A percentile compares a stretch with the other conserved stretches of the same genome.
phyloP scores from a whole-genome alignment of 352 stramenopile genomes.

The Pythium graminicola region DNA sequence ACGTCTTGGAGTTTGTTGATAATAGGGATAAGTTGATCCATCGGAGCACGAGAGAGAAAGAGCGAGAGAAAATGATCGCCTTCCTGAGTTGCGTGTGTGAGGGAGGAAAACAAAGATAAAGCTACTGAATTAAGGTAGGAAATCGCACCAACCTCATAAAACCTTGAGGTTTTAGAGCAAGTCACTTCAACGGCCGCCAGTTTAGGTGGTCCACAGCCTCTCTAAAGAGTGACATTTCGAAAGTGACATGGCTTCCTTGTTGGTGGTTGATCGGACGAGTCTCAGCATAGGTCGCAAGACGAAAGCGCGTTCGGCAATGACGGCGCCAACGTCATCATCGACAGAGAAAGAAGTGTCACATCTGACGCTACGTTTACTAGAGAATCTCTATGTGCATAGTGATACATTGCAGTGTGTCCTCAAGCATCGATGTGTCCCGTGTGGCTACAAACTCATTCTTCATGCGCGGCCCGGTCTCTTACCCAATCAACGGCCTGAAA shows the following conservation, averaged over 20 bases:
- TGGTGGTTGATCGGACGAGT: constrained; percentile 14
- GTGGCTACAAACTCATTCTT: constrained; percentile 84
- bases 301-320: not conserved
- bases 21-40: constrained; percentile 99
- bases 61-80: not conserved
- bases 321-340: not conserved
- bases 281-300: constrained; percentile 6
- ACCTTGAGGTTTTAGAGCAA: constrained; percentile 23
- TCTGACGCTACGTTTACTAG: constrained; percentile 29
- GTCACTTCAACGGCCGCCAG: no score
- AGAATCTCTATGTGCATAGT: constrained; percentile 53
- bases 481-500: constrained; percentile 71
- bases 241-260: constrained; percentile 23
- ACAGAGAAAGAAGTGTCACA: not conserved
- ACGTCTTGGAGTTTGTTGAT: constrained; percentile 99
- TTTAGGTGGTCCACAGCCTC: no score
- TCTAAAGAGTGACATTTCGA: not conserved
- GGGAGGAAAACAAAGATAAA: constrained; percentile 4
- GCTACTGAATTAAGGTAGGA: constrained; percentile 1
- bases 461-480: constrained; percentile 44
- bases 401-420: constrained; percentile 69
- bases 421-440: constrained; percentile 64
- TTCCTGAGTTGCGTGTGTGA: constrained; percentile 1
- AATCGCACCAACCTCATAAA: no score
- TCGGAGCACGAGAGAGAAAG: constrained; percentile 30